These are phyloP conservation scores for Centrapalus pauciflorus DNA, from an alignment of 129 eudicot species.

Conservation along the genomic window DNA sequence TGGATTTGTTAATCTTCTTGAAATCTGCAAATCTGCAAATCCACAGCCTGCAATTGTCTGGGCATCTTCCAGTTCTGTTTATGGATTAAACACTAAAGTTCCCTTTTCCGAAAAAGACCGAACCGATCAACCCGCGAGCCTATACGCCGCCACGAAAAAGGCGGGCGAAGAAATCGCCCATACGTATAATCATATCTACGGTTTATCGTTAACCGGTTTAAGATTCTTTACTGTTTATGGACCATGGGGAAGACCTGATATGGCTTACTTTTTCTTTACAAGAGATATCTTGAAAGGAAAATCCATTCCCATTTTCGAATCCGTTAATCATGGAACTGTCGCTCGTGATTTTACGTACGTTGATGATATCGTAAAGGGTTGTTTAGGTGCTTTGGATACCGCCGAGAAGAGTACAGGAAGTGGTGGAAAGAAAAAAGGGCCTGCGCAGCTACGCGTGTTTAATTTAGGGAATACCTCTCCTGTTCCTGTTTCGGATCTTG, in stretches of 20 bases:
- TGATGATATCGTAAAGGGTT: constrained; percentile 49
- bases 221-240: constrained; percentile 47
- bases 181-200: constrained; percentile 46
- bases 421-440: constrained; percentile 44
- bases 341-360: constrained; percentile 50
- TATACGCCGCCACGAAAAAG: constrained; percentile 44
- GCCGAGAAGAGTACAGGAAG: constrained; percentile 53
- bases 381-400: constrained; percentile 50
- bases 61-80: constrained; percentile 52
- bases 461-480: constrained; percentile 50
- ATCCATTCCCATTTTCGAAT: constrained; percentile 32
- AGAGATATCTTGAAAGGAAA: constrained; percentile 40
- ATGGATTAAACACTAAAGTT: constrained; percentile 40
- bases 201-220: constrained; percentile 41
- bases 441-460: constrained; percentile 40
- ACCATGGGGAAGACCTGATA: constrained; percentile 50
- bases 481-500: constrained; percentile 38
- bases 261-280: constrained; percentile 49
- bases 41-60: constrained; percentile 55
- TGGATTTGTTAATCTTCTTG: constrained; percentile 38
- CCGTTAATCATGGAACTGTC: constrained; percentile 29
- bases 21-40: constrained; percentile 34
- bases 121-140: constrained; percentile 52
- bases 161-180: constrained; percentile 48
- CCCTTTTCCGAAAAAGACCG: constrained; percentile 48